phyloP scores from a whole-genome alignment of 83 land plant species.

The Thuja plicata region DNA sequence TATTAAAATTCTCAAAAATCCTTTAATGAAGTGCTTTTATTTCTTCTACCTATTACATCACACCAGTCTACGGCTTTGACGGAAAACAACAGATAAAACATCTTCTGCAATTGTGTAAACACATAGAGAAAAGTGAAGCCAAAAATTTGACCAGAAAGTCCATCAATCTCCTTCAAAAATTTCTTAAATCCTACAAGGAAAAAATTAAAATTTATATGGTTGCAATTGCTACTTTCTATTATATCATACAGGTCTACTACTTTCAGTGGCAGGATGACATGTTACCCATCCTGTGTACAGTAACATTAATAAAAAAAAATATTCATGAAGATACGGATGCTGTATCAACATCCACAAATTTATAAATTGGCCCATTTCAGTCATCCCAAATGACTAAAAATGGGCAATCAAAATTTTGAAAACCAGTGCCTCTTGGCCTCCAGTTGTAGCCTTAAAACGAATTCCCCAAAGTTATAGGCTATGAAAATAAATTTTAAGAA shows the following conservation, averaged over 20 bases:
- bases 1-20: neutral
- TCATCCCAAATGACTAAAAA: neutral
- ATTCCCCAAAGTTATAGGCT: neutral
- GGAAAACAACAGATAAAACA: neutral
- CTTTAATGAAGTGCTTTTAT: neutral
- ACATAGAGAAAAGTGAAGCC: neutral
- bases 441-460: neutral
- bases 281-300: neutral
- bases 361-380: neutral
- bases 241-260: neutral
- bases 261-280: neutral
- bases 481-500: neutral
- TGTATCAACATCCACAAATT: neutral
- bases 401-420: neutral
- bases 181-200: neutral
- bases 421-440: neutral
- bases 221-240: neutral
- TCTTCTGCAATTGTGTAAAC: neutral
- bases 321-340: neutral
- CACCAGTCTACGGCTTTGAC: neutral
- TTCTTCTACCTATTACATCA: neutral
- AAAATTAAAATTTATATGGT: neutral
- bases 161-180: neutral
- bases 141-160: neutral
- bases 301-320: too few relatives aligned